Base-by-base conservation (phyloP, 352 stramenopile species). In the Hyaloperonospora brassicae region DNA sequence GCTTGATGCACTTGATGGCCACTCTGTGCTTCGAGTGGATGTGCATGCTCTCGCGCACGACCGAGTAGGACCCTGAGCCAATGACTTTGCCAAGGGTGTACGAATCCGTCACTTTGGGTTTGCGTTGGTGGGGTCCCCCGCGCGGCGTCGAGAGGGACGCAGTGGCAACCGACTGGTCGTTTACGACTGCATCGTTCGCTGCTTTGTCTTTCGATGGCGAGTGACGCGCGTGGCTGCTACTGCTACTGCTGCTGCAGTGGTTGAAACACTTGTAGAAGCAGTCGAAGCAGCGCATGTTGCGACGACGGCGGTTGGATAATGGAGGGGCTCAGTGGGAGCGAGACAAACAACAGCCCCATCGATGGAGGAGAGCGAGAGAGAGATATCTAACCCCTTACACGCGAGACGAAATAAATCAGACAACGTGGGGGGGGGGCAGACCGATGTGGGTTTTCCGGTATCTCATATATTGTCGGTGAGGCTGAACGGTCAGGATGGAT, bases 1-100 rank as follows among this genome's bases (percentile, higher is more conserved):
- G 79, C 55, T 95, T 86, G 21, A 96, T 87, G 59, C 77, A 86
- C 58, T 96, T 97, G 66, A 97, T 89, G 13, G 89, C 89, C 56
- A 89, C 91, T 55, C 89, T 86, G 22, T 84, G 68, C 41, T 89
- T 86, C 14, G 64, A 84, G 30, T 64, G 68, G 52, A 90, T 95
- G 64, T 91, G 67, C 49, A 89, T 79, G 39, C 72, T 83, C 47
- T 87, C 76, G 22, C 85, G 82, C 43, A 97, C 89, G 27, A 96
- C 81, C 35, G 85, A 93, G 70, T 94, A 97, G 24, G 86, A 90
- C 13, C 89, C 89, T 12, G 80, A 90, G 52, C 89, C 89, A 49
- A 97, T 88, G 42, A 87, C 76, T 58, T 84, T 86, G 52, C 81
- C 81, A 27, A 93, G 57, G 25, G 70, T 74, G 61, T 91, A 93